Conservation (phyloP, 345 rosid species). For the Lepidium didymum region DNA sequence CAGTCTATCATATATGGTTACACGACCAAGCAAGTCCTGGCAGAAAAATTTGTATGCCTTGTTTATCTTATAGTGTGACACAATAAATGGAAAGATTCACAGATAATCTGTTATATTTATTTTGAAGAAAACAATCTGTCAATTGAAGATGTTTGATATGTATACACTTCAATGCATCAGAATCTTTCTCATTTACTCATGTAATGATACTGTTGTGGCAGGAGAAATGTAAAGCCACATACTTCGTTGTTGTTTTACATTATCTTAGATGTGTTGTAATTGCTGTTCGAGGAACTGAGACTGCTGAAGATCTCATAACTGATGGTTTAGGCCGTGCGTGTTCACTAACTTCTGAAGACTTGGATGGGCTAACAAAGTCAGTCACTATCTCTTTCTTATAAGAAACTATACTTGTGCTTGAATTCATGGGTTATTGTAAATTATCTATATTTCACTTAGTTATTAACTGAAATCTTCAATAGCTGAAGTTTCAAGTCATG, state of each 20-base stretch:
- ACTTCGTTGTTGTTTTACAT: conserved; percentile 78
- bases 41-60: background rate
- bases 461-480: background rate
- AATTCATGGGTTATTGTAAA: background rate
- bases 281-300: conserved; percentile 91
- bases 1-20: background rate
- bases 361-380: conserved; percentile 71
- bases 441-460: background rate
- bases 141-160: background rate
- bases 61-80: background rate
- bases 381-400: conserved; percentile 21
- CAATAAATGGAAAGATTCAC: background rate
- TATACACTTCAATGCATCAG: background rate
- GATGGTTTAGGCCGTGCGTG: conserved; percentile 83
- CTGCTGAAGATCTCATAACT: conserved; percentile 91
- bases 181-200: background rate
- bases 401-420: background rate
- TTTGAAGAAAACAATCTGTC: background rate
- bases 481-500: background rate
- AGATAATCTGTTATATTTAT: background rate
- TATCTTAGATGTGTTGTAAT: conserved; percentile 61
- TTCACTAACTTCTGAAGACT: conserved; percentile 52
- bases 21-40: background rate
- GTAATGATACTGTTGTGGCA: conserved; percentile 23
- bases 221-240: conserved; percentile 83